A percentile compares a stretch with the other conserved stretches of the same genome.
These are phyloP conservation scores for Fusarium sp. DNA, from an alignment of 2,329 filamentous ascomycete genomes.

Conservation along the genomic window DNA sequence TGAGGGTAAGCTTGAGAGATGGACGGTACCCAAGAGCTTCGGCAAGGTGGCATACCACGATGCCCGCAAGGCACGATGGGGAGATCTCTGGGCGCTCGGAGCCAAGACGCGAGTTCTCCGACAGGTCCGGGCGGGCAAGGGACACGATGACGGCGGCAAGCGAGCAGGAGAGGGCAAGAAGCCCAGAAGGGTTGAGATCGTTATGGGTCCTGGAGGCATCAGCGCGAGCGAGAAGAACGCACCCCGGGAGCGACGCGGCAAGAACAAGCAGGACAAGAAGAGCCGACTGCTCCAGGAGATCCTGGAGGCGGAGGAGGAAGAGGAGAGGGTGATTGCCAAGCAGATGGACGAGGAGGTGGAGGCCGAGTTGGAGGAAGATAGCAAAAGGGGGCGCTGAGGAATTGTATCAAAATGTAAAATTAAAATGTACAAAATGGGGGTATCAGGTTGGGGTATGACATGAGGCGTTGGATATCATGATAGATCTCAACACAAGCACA, in stretches of 20 bases:
- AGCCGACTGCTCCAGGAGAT: conserved; percentile 56
- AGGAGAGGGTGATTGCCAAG: conserved; percentile 45
- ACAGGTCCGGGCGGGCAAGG: conserved; percentile 69
- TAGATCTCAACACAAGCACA: conserved; percentile 37
- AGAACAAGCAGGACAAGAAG: conserved; percentile 53
- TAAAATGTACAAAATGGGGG: conserved; percentile 34
- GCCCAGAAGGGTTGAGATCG: conserved; percentile 51
- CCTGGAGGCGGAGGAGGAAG: conserved; percentile 49
- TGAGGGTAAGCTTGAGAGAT: conserved; percentile 86
- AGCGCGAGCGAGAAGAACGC: conserved; percentile 53
- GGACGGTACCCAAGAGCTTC: conserved; percentile 88
- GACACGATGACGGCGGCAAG: conserved; percentile 60
- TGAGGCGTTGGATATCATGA: conserved; percentile 31
- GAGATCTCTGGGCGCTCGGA: conserved; percentile 94
- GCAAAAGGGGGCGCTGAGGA: conserved; percentile 17
- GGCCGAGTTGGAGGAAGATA: conserved; percentile 40
- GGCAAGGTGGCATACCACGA: conserved; percentile 88
- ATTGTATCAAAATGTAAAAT: conserved; percentile 32
- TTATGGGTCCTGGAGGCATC: conserved; percentile 51
- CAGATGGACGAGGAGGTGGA: conserved; percentile 49
- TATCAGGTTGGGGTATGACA: conserved; percentile 5
- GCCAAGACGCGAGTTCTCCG: conserved; percentile 83
- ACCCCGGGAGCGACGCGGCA: conserved; percentile 53
- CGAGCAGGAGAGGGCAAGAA: conserved; percentile 56
- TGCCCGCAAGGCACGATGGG: conserved; percentile 90